Evolutionary conservation across 2,329 filamentous ascomycete species (phyloP).

Genomic region (Fusarium sp.): DNA sequence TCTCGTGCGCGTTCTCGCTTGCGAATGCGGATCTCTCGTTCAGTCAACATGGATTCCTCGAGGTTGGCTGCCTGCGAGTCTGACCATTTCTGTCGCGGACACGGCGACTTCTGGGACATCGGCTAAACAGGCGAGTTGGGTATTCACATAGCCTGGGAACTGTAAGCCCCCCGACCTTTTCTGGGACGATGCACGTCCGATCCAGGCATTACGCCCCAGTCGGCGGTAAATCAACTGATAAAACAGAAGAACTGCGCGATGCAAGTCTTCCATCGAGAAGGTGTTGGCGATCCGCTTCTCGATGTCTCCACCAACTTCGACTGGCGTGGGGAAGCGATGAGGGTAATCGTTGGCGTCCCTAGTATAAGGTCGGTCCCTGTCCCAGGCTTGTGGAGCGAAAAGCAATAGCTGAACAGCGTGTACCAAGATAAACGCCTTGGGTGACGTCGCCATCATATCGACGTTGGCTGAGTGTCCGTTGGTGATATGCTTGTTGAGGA

Average conservation of each 20-base stretch:
- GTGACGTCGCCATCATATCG: accelerated
- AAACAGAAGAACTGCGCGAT: background rate
- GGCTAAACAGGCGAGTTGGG: too few relatives aligned
- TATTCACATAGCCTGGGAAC: too few relatives aligned
- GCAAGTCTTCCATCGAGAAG: background rate
- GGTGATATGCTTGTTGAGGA: background rate
- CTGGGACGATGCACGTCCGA: background rate
- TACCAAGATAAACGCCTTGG: background rate
- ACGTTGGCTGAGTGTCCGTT: background rate
- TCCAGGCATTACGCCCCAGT: background rate
- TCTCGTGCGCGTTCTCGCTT: too few relatives aligned
- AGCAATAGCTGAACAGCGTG: background rate
- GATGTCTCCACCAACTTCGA: background rate
- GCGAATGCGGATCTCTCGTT: too few relatives aligned
- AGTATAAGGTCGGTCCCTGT: accelerated
- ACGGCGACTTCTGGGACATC: too few relatives aligned
- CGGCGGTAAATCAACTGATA: background rate
- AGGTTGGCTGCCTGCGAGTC: too few relatives aligned
- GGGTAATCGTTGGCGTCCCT: background rate
- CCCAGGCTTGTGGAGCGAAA: background rate
- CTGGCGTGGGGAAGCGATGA: background rate
- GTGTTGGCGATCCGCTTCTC: background rate
- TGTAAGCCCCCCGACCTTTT: too few relatives aligned
- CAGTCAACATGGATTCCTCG: too few relatives aligned
- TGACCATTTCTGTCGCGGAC: too few relatives aligned